phyloP scores from a whole-genome alignment of 768 basidiomycete genomes.

The Leucocoprinus leucothites region DNA sequence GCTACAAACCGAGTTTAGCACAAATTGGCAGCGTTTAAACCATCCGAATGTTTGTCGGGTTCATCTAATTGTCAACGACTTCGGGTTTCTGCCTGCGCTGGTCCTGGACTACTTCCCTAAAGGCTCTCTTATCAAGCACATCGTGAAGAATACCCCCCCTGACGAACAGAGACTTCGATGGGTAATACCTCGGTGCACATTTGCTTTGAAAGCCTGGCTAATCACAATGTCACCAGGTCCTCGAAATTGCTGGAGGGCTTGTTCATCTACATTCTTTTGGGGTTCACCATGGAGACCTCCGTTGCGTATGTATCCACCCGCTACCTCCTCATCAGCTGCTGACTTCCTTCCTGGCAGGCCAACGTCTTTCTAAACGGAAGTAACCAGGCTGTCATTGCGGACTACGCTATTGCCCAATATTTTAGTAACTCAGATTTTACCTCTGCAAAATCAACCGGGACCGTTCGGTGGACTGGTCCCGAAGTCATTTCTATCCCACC shows the following conservation, averaged over 20 bases:
- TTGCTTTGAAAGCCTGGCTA: neutral
- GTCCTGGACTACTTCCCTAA: conserved; percentile 20
- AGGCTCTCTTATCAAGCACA: conserved; percentile 22
- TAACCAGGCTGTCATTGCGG: conserved; percentile 22
- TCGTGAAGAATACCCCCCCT: conserved; percentile 2
- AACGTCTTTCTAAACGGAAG: conserved; percentile 25
- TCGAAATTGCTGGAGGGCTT: conserved; percentile 17
- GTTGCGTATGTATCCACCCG: conserved; percentile 14
- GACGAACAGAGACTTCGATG: conserved; percentile 2
- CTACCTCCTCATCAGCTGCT: neutral
- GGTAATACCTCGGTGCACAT: neutral
- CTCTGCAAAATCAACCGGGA: conserved; percentile 20
- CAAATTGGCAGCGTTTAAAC: conserved; percentile 15
- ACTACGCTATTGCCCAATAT: conserved; percentile 25
- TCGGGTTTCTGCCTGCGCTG: conserved; percentile 21
- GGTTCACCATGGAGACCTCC: conserved; percentile 26
- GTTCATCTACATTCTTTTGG: conserved; percentile 20
- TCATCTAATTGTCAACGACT: conserved; percentile 16
- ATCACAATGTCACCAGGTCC: neutral
- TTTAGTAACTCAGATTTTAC: conserved; percentile 21
- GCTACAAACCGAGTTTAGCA: neutral
- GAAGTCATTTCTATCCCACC: conserved; percentile 25
- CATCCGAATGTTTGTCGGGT: conserved; percentile 22
- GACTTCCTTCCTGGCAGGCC: conserved; percentile 14
- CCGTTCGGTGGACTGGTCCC: conserved; percentile 29